phyloP scores from a whole-genome alignment of 1,284 basidiomycete genomes.

The Thecaphora thlaspeos region DNA sequence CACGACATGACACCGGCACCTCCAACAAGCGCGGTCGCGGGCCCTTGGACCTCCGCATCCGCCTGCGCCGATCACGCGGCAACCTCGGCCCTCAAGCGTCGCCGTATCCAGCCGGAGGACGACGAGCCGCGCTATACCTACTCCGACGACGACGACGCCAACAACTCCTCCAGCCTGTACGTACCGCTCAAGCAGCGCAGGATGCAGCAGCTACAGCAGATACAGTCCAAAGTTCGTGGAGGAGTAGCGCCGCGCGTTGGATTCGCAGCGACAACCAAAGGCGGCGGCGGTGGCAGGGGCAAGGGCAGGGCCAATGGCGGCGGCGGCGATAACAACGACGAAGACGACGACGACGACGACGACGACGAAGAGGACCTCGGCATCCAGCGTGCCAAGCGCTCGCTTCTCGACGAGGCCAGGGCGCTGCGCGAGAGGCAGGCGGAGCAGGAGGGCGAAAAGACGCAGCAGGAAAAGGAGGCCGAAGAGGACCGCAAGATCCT shows the following conservation, averaged over 20 bases:
- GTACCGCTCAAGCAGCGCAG: slow-evolving; percentile 82
- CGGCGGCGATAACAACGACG: slow-evolving; percentile 57
- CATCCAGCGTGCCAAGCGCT: slow-evolving; percentile 67
- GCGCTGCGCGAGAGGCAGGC: slow-evolving; percentile 74
- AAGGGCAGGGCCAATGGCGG: background rate
- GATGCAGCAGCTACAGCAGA: slow-evolving; percentile 71
- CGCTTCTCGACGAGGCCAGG: slow-evolving; percentile 48
- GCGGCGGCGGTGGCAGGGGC: slow-evolving; percentile 60
- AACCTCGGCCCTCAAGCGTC: slow-evolving; percentile 10
- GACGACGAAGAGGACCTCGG: slow-evolving; percentile 64
- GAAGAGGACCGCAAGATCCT: slow-evolving; percentile 88
- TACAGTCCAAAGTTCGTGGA: slow-evolving; percentile 15
- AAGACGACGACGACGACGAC: slow-evolving; percentile 65
- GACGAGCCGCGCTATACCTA: slow-evolving; percentile 41
- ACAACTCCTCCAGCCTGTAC: slow-evolving; percentile 71
- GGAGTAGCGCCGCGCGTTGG: background rate
- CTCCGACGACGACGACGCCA: slow-evolving; percentile 56
- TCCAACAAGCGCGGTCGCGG: background rate
- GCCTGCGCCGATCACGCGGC: too few species aligned
- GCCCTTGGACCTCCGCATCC: too few species aligned
- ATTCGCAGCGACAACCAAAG: background rate
- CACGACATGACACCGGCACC: background rate
- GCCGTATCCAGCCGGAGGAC: slow-evolving; percentile 23
- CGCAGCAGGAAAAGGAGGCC: slow-evolving; percentile 74
- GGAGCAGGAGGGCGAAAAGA: slow-evolving; percentile 65